Evolutionary conservation across 805 yeast species (phyloP).

Genomic region (Clavispora carvajalis): DNA sequence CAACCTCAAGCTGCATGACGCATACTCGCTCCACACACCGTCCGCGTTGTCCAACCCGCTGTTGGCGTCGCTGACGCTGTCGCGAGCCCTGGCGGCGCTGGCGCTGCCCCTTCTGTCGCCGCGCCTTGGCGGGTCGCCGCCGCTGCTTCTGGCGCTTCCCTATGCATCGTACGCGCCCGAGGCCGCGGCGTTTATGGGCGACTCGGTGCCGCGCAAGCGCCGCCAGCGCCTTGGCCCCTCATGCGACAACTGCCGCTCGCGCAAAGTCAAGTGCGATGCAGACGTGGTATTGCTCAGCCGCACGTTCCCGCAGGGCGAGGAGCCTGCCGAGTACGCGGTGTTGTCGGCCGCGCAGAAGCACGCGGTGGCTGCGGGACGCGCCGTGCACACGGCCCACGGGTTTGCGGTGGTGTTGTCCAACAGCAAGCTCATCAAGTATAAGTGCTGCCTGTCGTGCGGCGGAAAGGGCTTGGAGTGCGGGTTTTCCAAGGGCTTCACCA

Average conservation of each 20-base stretch:
- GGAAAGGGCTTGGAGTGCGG: conserved; percentile 42
- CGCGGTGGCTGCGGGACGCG: conserved; percentile 11
- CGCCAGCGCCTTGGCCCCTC: conserved; percentile 72
- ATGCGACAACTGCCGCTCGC: conserved; percentile 63
- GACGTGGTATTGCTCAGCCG: conserved; percentile 41
- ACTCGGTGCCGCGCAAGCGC: conserved; percentile 22
- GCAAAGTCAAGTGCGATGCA: conserved; percentile 74
- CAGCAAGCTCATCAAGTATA: conserved; percentile 42
- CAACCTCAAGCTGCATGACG: conserved; percentile 4
- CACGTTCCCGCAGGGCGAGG: conserved; percentile 5
- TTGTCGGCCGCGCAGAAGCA: conserved; percentile 9
- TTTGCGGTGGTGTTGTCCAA: conserved; percentile 18
- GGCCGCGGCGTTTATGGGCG: background rate
- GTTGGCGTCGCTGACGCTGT: conserved; percentile 16
- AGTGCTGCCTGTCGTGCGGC: conserved; percentile 53
- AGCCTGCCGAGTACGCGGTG: conserved; percentile 4
- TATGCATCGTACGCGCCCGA: background rate
- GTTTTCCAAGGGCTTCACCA: conserved; percentile 63
- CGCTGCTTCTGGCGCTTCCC: background rate
- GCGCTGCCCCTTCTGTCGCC: conserved; percentile 18
- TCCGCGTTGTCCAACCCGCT: conserved; percentile 11
- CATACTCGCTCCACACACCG: conserved; percentile 3
- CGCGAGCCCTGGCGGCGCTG: conserved; percentile 16
- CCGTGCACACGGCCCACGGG: conserved; percentile 12
- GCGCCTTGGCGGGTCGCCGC: background rate